These are phyloP conservation scores for Pinus albicaulis DNA, from an alignment of 75 land plant species.

Conservation along the genomic window DNA sequence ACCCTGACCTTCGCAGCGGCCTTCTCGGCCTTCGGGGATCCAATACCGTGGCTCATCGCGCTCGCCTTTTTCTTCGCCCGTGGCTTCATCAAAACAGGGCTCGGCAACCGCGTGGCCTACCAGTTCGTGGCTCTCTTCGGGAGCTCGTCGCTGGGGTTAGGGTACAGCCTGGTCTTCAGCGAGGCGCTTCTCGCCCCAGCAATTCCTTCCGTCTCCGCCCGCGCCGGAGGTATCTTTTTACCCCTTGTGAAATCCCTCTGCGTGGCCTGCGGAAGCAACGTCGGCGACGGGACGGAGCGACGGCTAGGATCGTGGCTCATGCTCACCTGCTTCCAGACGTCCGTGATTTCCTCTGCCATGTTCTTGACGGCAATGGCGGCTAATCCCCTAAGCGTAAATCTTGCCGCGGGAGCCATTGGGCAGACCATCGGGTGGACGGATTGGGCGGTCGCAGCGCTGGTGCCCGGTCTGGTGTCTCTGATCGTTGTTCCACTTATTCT, in stretches of 20 bases:
- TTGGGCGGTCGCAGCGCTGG: constrained; percentile 93
- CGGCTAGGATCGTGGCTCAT: constrained; percentile 85
- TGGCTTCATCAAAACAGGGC: constrained; percentile 97
- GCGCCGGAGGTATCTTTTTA: constrained; percentile 94
- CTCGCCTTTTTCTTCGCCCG: constrained; percentile 96
- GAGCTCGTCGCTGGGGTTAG: constrained; percentile 68
- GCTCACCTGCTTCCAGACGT: constrained; percentile 86
- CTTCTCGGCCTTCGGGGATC: constrained; percentile 95
- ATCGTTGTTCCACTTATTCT: constrained; percentile 77
- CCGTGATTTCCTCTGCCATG: constrained; percentile 93
- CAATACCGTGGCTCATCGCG: constrained; percentile 94
- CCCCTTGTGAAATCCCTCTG: constrained; percentile 93
- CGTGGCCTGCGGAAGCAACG: constrained; percentile 80
- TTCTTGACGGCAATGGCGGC: constrained; percentile 98
- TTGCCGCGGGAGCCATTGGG: constrained; percentile 61
- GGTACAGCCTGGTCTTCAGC: constrained; percentile 87
- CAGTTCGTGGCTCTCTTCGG: constrained; percentile 91
- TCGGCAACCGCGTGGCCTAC: constrained; percentile 90
- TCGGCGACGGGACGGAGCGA: constrained; percentile 88
- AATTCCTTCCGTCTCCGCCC: constrained; percentile 91
- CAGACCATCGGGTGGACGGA: constrained; percentile 90
- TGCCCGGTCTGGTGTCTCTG: constrained; percentile 85
- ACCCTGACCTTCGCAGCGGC: constrained; percentile 96
- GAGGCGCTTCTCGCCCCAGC: constrained; percentile 96
- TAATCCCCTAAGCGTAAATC: constrained; percentile 82